These are phyloP conservation scores for Neofusicoccum cordaticola DNA, from an alignment of 2,329 filamentous ascomycete genomes.

Conservation along the genomic window DNA sequence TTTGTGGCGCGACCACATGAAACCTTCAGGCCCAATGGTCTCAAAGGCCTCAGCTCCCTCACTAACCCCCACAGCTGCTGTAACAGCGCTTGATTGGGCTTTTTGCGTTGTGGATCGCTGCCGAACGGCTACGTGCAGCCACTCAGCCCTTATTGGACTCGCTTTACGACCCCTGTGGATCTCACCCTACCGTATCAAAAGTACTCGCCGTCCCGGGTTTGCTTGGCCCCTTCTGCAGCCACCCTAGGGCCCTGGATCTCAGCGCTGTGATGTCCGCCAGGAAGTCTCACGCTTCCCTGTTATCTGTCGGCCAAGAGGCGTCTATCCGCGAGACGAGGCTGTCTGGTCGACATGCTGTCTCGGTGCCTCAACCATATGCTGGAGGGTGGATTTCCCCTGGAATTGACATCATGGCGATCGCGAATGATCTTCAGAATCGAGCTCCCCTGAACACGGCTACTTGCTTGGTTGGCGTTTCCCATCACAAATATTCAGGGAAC, in stretches of 20 bases:
- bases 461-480: background rate
- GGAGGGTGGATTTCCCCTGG: background rate
- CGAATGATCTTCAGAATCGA: background rate
- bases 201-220: background rate
- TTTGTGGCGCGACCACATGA: background rate
- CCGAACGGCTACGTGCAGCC: background rate
- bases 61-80: background rate
- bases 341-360: background rate
- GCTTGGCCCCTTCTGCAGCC: slow-evolving; percentile 12
- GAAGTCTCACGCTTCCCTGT: background rate
- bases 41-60: background rate
- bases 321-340: background rate
- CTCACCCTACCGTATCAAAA: background rate
- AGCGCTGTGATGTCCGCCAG: background rate
- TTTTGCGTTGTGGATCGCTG: background rate
- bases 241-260: background rate
- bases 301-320: background rate
- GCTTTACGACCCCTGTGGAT: slow-evolving; percentile 5
- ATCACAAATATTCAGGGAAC: slow-evolving; percentile 13
- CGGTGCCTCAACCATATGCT: background rate
- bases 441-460: background rate
- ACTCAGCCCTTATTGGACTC: slow-evolving; percentile 6
- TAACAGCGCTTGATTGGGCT: slow-evolving; percentile 11
- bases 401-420: background rate
- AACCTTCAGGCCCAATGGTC: slow-evolving; percentile 4